Evolutionary conservation across 768 basidiomycete genomes (phyloP), one percentile per base, ranked within the genome.

Genomic region (Calocera viscosa): DNA sequence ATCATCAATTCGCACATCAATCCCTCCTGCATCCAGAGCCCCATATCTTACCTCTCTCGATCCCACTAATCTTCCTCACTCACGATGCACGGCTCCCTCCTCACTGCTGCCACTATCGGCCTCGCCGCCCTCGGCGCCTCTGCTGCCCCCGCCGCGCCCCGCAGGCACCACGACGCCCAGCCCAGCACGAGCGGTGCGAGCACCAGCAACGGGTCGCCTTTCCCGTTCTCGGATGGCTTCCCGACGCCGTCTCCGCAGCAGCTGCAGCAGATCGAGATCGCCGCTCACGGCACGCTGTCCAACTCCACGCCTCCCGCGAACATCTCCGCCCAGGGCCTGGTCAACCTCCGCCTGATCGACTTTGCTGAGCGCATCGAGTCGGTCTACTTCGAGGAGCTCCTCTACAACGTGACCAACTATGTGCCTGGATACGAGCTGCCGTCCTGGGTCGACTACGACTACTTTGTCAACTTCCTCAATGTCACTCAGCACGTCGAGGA

Each of bases 121-220:
- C 53, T 60, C 19, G 53, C 53, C 53, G 53, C 53, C 30, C 53
- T 60, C 53, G 53, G 53, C 53, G 53, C 53, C 19, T 26, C 53
- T 32, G 53, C 53, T 26, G 53, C 53, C 11, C 53, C 53, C 11
- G 30, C 53, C 30, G 11, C 53, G 11, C 14, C 14, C 26, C 26
- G 22, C 53, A 28, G 10, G 14, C 14, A 38, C 35, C 7, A 38
- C 35, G 35, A 38, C 14, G 35, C 35, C 14, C n/a, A n/a, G n/a
- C 35, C 35, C 35, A 38, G 35, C 35, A 38, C 35, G 35, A 38
- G 35, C 35, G 30, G 53, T 26, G 24, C 53, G 14, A 26, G 53
- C 53, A 32, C 14, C 53, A 30, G 26, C 53, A 10, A 10, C 30
- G 26, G 14, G 7, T 60, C 53, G 24, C 53, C 53, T 7, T 60